phyloP scores from a whole-genome alignment of 306 rosid species.

The Acacia crassicarpa region DNA sequence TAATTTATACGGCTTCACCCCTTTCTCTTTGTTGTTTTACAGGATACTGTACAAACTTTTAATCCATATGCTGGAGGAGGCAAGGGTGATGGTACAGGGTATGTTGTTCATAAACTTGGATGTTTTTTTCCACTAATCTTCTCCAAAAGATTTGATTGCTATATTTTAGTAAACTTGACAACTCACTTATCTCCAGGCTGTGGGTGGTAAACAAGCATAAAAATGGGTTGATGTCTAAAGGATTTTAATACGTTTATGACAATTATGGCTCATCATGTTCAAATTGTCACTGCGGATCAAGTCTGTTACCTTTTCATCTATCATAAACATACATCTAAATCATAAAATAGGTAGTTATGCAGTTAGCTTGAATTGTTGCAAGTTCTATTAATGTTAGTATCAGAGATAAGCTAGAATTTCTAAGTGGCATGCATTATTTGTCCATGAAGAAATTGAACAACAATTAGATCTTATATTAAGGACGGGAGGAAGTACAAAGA shows the following conservation, averaged over 20 bases:
- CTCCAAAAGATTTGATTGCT: background rate
- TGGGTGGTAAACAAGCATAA: slow-evolving; percentile 3
- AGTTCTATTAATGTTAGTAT: background rate
- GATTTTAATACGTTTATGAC: background rate
- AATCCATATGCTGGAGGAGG: slow-evolving; percentile 63
- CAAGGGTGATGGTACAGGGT: slow-evolving; percentile 79
- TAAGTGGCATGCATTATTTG: background rate
- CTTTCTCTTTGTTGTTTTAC: slow-evolving; percentile 34
- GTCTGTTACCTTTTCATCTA: slow-evolving; percentile 2
- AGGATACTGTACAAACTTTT: slow-evolving; percentile 75
- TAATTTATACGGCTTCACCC: slow-evolving; percentile 20
- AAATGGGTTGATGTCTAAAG: background rate
- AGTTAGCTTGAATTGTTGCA: background rate
- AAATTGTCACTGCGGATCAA: background rate
- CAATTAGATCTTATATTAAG: too few relatives aligned
- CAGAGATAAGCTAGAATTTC: background rate
- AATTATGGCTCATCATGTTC: background rate
- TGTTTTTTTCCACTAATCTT: slow-evolving; percentile 16
- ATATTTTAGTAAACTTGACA: slow-evolving; percentile 10
- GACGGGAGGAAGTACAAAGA: background rate
- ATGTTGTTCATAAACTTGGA: slow-evolving; percentile 20
- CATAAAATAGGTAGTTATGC: background rate
- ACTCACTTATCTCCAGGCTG: background rate
- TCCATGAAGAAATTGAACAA: background rate
- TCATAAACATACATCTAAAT: background rate